Evolutionary conservation across 2,329 filamentous ascomycete species (phyloP), one percentile per base, ranked within the genome.

Genomic region (Penicillium sp.): DNA sequence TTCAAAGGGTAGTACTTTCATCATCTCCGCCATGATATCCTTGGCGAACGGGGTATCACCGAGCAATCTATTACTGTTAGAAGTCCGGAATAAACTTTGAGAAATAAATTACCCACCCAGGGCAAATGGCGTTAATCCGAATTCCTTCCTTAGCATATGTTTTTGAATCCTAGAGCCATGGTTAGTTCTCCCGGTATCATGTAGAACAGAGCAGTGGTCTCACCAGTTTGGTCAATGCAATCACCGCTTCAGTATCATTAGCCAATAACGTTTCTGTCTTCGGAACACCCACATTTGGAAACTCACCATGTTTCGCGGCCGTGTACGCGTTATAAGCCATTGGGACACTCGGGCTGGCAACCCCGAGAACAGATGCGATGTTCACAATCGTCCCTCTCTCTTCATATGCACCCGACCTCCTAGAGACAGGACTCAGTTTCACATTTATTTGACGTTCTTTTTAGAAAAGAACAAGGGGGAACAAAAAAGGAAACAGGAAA

Each of bases 121-220:
- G 85, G 62, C 86, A 87, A 5, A 88, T 81, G 2, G 84, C 85
- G 68, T 88, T 88, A 72, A 88, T 84, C 31, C 85, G 81, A 59
- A 88, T 86, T 13, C 79, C 81, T 35, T 78, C 67, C 3, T 76
- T 69, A 0, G 81, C 84, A 70, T 88, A 88, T 0, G 78, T 75
- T 63, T 82, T 80, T 7, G 82, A 85, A 30, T 72, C 71, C 70
- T 72, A 21, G 21, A 21, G 31, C 44, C 17, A 13, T 17, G 21
- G 21, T 53, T 21, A 21, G 21, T 23, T 31, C 29, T 19, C 15
- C 19, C 19, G 8, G 23, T 19, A 21, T 17, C 5, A 44, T 9
- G 7, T 26, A 29, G 21, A 7, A 9, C 11, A 23, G 13, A 8
- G 15, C 8, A 21, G 21, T 23, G 3, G 3, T n/a, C 26, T 13